Evolutionary conservation across 345 rosid genomes (phyloP).

Genomic region (Eutrema yunnanense): DNA sequence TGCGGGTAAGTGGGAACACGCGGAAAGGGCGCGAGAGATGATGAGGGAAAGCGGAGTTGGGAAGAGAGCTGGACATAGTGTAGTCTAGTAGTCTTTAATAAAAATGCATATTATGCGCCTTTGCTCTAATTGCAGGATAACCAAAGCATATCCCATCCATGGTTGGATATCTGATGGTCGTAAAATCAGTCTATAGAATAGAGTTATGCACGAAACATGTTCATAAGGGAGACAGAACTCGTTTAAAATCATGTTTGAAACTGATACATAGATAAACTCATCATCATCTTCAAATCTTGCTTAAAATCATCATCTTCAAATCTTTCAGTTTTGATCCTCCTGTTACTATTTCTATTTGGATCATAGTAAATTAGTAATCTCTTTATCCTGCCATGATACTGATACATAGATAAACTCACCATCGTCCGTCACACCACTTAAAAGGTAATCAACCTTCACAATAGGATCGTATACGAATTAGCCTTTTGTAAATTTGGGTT

Average conservation of each 20-base stretch:
- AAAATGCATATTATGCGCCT: not conserved
- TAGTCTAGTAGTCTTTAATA: slow-evolving; percentile 12
- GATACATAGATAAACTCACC: not conserved
- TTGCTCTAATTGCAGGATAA: not conserved
- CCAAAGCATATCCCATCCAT: not conserved
- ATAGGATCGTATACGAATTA: too few relatives aligned
- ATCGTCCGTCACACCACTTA: not conserved
- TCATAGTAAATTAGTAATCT: not conserved
- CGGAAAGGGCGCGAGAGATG: slow-evolving; percentile 41
- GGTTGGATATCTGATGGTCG: not conserved
- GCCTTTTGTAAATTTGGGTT: too few relatives aligned
- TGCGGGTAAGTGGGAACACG: slow-evolving; percentile 55
- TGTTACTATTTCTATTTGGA: not conserved
- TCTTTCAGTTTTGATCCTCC: not conserved
- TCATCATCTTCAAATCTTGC: not conserved
- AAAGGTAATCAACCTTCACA: not conserved
- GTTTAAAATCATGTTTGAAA: too few relatives aligned
- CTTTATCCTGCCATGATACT: not conserved
- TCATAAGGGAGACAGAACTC: too few relatives aligned
- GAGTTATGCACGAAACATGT: not conserved
- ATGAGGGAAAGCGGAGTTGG: slow-evolving; percentile 49
- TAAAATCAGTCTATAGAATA: not conserved
- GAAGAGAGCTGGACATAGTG: slow-evolving; percentile 59
- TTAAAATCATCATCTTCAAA: not conserved
- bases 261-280: too few relatives aligned